phyloP scores from a whole-genome alignment of 2,329 filamentous ascomycete genomes.

The Ceratocystis huliohia region DNA sequence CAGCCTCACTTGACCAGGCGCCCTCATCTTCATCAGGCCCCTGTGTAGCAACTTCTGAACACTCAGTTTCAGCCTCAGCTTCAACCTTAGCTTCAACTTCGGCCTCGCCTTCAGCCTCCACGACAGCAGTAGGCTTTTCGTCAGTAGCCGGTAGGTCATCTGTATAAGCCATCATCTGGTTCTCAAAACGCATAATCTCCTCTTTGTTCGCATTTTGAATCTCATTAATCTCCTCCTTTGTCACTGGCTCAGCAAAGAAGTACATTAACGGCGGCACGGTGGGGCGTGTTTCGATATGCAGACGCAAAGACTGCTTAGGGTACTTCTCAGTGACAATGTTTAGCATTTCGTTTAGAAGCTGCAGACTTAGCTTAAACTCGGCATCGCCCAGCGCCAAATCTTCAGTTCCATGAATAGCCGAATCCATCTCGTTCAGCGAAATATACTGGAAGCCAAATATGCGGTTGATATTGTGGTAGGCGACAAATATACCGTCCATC shows the following conservation, averaged over 20 bases:
- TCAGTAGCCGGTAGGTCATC: slow-evolving; percentile 24
- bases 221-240: slow-evolving; percentile 52
- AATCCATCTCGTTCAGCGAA: slow-evolving; percentile 73
- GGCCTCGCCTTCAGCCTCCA: slow-evolving; percentile 16
- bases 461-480: slow-evolving; percentile 85
- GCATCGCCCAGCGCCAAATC: slow-evolving; percentile 57
- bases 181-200: slow-evolving; percentile 57
- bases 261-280: slow-evolving; percentile 59
- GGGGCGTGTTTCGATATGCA: slow-evolving; percentile 68
- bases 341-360: slow-evolving; percentile 66
- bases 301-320: slow-evolving; percentile 60
- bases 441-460: slow-evolving; percentile 98
- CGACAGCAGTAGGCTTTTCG: not conserved
- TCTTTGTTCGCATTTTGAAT: slow-evolving; percentile 59
- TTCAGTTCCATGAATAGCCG: slow-evolving; percentile 67
- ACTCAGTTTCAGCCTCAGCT: slow-evolving; percentile 20
- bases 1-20: slow-evolving; percentile 27
- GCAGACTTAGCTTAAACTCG: slow-evolving; percentile 74
- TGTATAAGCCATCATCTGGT: slow-evolving; percentile 42
- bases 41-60: slow-evolving; percentile 23
- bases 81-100: slow-evolving; percentile 20
- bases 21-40: slow-evolving; percentile 23
- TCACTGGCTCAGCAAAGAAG: slow-evolving; percentile 78
- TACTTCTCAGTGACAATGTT: slow-evolving; percentile 62
- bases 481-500: slow-evolving; percentile 98